phyloP scores from a whole-genome alignment of 2,329 filamentous ascomycete species.

The Oidium heveae region DNA sequence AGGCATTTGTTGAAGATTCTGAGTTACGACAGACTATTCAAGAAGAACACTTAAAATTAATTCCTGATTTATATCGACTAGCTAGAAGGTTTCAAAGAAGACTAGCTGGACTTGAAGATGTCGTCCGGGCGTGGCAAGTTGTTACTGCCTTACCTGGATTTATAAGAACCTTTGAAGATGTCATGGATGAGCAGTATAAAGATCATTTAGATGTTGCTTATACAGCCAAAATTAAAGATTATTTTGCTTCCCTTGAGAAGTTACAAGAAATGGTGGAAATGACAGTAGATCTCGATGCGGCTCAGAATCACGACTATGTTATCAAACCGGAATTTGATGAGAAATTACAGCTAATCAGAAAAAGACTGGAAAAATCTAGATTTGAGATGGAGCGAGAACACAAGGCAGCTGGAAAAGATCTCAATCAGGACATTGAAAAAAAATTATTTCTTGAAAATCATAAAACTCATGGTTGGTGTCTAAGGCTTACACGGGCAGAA shows the following conservation, averaged over 20 bases:
- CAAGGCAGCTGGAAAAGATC: conserved; percentile 46
- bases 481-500: conserved; percentile 76
- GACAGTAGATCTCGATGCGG: conserved; percentile 80
- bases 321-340: conserved; percentile 98
- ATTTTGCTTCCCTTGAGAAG: conserved; percentile 56
- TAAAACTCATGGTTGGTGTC: conserved; percentile 86
- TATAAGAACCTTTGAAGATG: conserved; percentile 63
- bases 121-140: conserved; percentile 85
- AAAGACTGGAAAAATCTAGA: conserved; percentile 66
- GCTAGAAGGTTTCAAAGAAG: conserved; percentile 88
- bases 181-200: conserved; percentile 89
- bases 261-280: conserved; percentile 97
- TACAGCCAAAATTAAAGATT: conserved; percentile 53
- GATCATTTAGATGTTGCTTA: conserved; percentile 71
- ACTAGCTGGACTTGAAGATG: conserved; percentile 79
- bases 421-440: conserved; percentile 86
- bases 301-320: conserved; percentile 93
- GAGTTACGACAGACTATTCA: conserved; percentile 89
- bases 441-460: conserved; percentile 96
- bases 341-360: conserved; percentile 60
- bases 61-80: conserved; percentile 81
- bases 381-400: conserved; percentile 70
- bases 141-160: conserved; percentile 79
- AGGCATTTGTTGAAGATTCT: conserved; percentile 81
- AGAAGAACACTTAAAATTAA: conserved; percentile 76